Conservation (phyloP, 768 basidiomycete species). For the Lentinula raphanica region DNA sequence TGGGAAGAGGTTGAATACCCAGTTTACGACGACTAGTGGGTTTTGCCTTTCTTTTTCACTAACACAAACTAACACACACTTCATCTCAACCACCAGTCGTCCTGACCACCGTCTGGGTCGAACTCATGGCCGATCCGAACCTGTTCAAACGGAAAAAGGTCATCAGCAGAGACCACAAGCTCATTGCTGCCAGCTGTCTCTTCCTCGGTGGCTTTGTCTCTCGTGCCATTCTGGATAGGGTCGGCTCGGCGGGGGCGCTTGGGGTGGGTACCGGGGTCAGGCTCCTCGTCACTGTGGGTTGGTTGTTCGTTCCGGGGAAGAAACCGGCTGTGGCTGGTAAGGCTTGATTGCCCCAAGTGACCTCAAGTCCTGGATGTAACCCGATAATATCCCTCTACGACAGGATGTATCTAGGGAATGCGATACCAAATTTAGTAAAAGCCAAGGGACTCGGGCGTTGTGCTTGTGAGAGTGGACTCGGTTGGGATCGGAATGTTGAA, state of each 20-base stretch:
- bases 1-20: constrained; percentile 74
- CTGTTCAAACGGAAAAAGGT: constrained; percentile 58
- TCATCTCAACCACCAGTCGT: no score
- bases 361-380: no score
- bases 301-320: constrained; percentile 55
- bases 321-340: background rate
- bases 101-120: constrained; percentile 85
- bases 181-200: constrained; percentile 59
- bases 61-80: background rate
- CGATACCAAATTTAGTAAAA: no score
- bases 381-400: no score
- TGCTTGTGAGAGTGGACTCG: no score
- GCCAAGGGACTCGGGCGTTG: no score
- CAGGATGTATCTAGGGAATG: no score
- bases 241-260: constrained; percentile 61
- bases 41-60: constrained; percentile 22
- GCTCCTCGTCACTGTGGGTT: constrained; percentile 53
- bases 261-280: constrained; percentile 63
- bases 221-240: constrained; percentile 51
- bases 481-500: no score
- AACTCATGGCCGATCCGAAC: constrained; percentile 75
- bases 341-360: background rate
- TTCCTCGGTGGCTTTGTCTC: constrained; percentile 73
- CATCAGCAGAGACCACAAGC: constrained; percentile 63
- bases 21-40: constrained; percentile 78